A percentile compares a stretch with the other conserved stretches of the same genome.
These are phyloP conservation scores for Plectosphaerella plurivora DNA, from an alignment of 2,329 filamentous ascomycete genomes.

Conservation along the genomic window DNA sequence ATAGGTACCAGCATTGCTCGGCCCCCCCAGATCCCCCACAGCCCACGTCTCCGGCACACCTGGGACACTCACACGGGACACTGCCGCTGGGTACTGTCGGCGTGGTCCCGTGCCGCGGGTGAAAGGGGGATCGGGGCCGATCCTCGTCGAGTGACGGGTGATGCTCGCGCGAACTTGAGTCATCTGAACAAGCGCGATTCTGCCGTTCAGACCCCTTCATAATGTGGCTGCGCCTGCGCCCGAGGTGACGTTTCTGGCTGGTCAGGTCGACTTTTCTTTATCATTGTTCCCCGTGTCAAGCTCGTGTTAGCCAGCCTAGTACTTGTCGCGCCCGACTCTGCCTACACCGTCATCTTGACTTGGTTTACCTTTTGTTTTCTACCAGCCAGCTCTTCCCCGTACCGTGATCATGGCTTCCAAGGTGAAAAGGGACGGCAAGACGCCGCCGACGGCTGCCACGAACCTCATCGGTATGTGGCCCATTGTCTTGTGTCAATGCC, in stretches of 20 bases:
- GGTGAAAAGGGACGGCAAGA: conserved; percentile 52
- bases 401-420: conserved; percentile 34
- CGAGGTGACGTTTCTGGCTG: no score
- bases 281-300: no score
- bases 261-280: no score
- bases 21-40: no score
- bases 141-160: not conserved
- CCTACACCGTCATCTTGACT: not conserved
- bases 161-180: not conserved
- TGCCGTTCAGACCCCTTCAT: no score
- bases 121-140: not conserved
- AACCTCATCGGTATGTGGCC: conserved; percentile 75
- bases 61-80: no score
- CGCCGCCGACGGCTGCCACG: conserved; percentile 78
- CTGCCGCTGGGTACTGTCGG: no score
- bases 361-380: not conserved
- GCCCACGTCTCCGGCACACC: no score
- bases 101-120: not conserved
- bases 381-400: not conserved
- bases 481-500: not conserved
- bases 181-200: not conserved
- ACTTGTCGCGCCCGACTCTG: not conserved
- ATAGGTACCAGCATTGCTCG: no score
- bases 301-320: no score
- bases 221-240: no score